Conservation (phyloP, 768 basidiomycete genomes). For the Lanmaoa pseudosensibilis region DNA sequence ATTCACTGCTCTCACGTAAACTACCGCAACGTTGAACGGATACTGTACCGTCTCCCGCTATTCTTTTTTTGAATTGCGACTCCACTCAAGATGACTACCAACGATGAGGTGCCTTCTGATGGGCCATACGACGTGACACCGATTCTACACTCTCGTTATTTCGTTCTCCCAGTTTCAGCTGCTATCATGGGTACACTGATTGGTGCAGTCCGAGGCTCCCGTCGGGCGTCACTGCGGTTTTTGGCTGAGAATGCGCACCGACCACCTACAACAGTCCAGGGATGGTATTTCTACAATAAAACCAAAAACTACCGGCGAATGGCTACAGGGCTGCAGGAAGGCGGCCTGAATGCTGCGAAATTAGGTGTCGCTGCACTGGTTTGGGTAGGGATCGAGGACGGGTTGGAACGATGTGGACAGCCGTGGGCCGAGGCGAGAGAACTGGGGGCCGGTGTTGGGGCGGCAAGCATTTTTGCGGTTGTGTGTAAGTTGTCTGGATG, state of each 20-base stretch:
- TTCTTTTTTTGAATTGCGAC: background rate
- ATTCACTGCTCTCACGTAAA: background rate
- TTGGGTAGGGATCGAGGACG: conserved; percentile 54
- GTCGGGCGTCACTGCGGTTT: conserved; percentile 71
- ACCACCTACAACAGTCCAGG: conserved; percentile 78
- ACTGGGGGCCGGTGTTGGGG: conserved; percentile 65
- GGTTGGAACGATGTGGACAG: conserved; percentile 35
- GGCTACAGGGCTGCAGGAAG: conserved; percentile 68
- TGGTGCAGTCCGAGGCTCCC: conserved; percentile 72
- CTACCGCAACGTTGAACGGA: background rate
- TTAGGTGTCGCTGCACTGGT: conserved; percentile 47
- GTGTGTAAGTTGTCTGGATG: conserved; percentile 44
- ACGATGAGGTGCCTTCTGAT: conserved; percentile 5
- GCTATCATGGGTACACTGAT: conserved; percentile 62
- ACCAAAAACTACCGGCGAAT: conserved; percentile 91
- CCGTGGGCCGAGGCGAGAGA: conserved; percentile 46
- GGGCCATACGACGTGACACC: conserved; percentile 31
- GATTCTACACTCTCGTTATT: conserved; percentile 47
- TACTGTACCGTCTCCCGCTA: background rate
- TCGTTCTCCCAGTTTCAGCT: conserved; percentile 61
- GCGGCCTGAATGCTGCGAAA: conserved; percentile 53
- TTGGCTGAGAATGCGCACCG: conserved; percentile 93
- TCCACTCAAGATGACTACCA: conserved; percentile 17
- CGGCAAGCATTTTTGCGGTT: conserved; percentile 55
- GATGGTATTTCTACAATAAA: conserved; percentile 97